Percentiles rank a stretch among this genome's conserved stretches.
Evolutionary conservation across 805 yeast genomes (phyloP).

Genomic region (Saturnispora hagleri): DNA sequence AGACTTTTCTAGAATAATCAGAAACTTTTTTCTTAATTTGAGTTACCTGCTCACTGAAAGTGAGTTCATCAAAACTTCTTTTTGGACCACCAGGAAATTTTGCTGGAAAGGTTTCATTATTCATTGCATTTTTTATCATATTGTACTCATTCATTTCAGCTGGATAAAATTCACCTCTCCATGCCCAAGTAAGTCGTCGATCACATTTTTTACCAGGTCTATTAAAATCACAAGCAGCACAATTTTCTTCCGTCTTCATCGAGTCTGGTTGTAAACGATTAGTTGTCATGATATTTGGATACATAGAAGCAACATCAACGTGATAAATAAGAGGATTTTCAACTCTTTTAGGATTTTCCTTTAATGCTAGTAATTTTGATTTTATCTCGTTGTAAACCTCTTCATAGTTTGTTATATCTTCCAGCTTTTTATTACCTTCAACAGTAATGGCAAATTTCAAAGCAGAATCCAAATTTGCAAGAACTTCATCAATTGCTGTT

Average conservation of each 20-base stretch:
- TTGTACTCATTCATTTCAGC: constrained; percentile 85
- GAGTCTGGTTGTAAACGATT: constrained; percentile 97
- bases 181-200: constrained; percentile 86
- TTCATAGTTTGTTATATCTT: constrained; percentile 72
- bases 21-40: constrained; percentile 67
- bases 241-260: constrained; percentile 88
- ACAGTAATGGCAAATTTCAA: constrained; percentile 75
- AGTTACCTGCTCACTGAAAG: constrained; percentile 67
- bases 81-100: constrained; percentile 46
- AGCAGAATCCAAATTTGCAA: constrained; percentile 65
- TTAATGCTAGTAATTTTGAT: constrained; percentile 46
- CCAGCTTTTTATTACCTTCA: constrained; percentile 64
- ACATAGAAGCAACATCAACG: constrained; percentile 99
- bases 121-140: constrained; percentile 78
- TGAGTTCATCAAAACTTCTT: constrained; percentile 64
- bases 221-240: constrained; percentile 96
- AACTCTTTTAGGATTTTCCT: constrained; percentile 48
- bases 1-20: constrained; percentile 79
- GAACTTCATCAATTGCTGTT: constrained; percentile 68
- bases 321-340: constrained; percentile 90
- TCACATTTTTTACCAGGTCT: constrained; percentile 93
- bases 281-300: constrained; percentile 97
- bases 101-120: constrained; percentile 68
- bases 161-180: constrained; percentile 96
- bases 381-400: constrained; percentile 58